Conservation (phyloP, 2,329 filamentous ascomycete genomes). For the Pseudogymnoascus sp. region DNA sequence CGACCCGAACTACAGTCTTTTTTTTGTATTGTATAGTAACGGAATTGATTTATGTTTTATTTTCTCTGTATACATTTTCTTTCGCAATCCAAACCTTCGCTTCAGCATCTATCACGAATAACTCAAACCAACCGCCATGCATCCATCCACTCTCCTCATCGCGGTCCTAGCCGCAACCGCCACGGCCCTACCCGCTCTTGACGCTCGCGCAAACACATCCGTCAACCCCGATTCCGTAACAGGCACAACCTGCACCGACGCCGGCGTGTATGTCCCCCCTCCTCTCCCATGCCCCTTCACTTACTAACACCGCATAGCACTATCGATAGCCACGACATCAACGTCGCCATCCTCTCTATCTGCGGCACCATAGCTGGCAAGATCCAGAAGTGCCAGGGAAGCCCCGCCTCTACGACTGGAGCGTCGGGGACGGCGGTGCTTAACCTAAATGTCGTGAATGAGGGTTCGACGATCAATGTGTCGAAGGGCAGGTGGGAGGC, state of each 20-base stretch:
- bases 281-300: background rate
- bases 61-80: background rate
- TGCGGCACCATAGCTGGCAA: constrained; percentile 41
- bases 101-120: constrained; percentile 20
- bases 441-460: constrained; percentile 33
- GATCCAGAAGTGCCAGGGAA: constrained; percentile 38
- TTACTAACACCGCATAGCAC: constrained; percentile 12
- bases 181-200: constrained; percentile 8
- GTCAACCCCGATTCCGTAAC: constrained; percentile 27
- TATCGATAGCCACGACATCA: constrained; percentile 35
- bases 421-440: constrained; percentile 41
- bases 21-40: background rate
- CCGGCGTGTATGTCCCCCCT: constrained; percentile 20
- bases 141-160: constrained; percentile 14
- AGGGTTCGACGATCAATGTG: constrained; percentile 43
- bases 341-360: constrained; percentile 40
- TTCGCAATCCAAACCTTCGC: background rate
- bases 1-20: background rate
- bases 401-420: constrained; percentile 37
- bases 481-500: constrained; percentile 45
- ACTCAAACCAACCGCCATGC: constrained; percentile 13
- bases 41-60: constrained; percentile 3
- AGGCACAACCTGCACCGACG: constrained; percentile 27
- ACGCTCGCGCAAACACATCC: constrained; percentile 16
- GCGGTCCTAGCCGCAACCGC: constrained; percentile 11